phyloP scores from a whole-genome alignment of 495 filamentous ascomycete genomes.

The Penicillium arizonense region DNA sequence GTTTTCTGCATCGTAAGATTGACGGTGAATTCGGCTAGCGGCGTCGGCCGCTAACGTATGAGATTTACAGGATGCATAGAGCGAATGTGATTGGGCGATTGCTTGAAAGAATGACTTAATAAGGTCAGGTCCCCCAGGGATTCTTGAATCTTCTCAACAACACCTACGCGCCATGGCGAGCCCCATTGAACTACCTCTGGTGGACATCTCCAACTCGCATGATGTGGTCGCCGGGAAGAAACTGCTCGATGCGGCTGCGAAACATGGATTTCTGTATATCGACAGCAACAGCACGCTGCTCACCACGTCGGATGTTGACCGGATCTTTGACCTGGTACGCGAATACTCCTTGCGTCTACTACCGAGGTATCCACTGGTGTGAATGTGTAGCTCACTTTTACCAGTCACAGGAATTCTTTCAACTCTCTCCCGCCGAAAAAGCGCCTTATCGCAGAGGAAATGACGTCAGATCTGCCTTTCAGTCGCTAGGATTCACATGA shows the following conservation, averaged over 20 bases:
- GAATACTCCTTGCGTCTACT: no score
- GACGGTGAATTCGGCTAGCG: no score
- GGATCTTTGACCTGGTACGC: constrained; percentile 48
- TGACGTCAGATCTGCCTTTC: constrained; percentile 32
- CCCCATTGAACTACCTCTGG: constrained; percentile 40
- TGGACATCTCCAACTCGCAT: constrained; percentile 55
- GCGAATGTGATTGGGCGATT: no score
- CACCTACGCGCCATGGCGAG: no score
- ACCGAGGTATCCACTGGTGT: no score
- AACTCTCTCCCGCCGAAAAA: constrained; percentile 62
- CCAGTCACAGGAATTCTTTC: constrained; percentile 70
- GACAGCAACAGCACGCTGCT: constrained; percentile 59
- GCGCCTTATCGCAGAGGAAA: constrained; percentile 59
- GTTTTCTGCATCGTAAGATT: no score
- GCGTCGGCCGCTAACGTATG: no score
- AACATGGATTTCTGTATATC: constrained; percentile 79
- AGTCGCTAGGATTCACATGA: constrained; percentile 6
- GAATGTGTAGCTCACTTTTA: constrained; percentile 28
- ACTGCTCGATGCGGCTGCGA: constrained; percentile 66
- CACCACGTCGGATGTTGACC: constrained; percentile 52
- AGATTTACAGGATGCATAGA: no score
- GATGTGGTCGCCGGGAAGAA: constrained; percentile 51
- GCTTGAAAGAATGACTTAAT: no score
- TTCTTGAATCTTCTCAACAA: no score
- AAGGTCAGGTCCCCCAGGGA: no score